Percentiles rank a stretch among this genome's conserved stretches.
These are phyloP conservation scores for Sordaria brevicollis DNA, from an alignment of 495 filamentous ascomycete genomes.

Conservation along the genomic window DNA sequence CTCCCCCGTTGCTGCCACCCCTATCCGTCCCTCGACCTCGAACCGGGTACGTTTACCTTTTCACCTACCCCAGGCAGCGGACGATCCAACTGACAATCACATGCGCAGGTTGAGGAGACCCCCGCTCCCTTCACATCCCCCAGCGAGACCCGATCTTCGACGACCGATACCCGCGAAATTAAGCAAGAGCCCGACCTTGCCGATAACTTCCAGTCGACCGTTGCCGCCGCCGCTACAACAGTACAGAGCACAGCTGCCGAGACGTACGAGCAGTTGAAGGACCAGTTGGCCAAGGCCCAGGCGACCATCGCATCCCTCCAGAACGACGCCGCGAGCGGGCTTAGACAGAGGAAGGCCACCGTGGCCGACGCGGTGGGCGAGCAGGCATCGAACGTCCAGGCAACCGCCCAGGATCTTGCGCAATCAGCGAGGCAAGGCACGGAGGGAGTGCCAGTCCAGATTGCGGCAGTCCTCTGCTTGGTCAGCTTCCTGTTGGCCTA, in stretches of 20 bases:
- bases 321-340: conserved; percentile 51
- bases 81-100: neutral
- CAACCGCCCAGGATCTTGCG: conserved; percentile 35
- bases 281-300: conserved; percentile 65
- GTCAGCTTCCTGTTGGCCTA: conserved; percentile 88
- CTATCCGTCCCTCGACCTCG: conserved; percentile 11
- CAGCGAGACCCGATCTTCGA: conserved; percentile 5
- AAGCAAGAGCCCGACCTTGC: conserved; percentile 26
- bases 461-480: conserved; percentile 74
- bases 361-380: conserved; percentile 28
- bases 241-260: conserved; percentile 25
- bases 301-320: conserved; percentile 60
- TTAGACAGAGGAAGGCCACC: conserved; percentile 59
- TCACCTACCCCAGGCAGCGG: too few species aligned
- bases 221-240: conserved; percentile 19
- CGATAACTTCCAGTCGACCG: conserved; percentile 15
- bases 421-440: conserved; percentile 46
- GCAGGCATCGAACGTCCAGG: conserved; percentile 32
- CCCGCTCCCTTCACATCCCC: conserved; percentile 11
- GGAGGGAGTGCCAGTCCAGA: conserved; percentile 76
- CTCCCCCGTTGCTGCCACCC: conserved; percentile 12
- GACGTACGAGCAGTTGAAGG: conserved; percentile 54
- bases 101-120: conserved; percentile 18
- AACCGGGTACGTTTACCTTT: conserved; percentile 20
- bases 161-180: conserved; percentile 32